A percentile compares a stretch with the other conserved stretches of the same genome.
Conservation (phyloP, 495 filamentous ascomycete genomes). For the Durotheca rogersii region DNA sequence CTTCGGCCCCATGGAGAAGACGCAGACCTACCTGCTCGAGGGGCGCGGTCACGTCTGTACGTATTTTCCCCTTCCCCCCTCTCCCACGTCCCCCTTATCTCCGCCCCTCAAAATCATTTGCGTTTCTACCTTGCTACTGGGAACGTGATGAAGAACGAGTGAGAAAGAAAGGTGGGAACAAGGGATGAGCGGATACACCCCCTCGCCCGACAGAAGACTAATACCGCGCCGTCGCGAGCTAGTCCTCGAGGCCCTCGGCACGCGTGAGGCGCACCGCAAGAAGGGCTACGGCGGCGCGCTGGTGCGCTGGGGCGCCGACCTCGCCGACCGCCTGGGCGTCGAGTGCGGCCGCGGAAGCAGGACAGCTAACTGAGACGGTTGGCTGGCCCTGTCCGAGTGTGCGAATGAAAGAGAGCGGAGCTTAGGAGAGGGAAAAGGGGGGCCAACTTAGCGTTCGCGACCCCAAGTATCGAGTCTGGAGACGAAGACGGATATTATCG, state of each 20-base stretch:
- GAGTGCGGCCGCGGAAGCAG: slow-evolving; percentile 5
- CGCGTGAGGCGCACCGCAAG: slow-evolving; percentile 40
- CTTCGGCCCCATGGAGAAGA: slow-evolving; percentile 14
- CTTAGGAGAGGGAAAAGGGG: too few relatives aligned
- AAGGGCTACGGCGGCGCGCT: slow-evolving; percentile 43
- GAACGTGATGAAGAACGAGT: neutral
- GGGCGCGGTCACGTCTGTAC: slow-evolving; percentile 9
- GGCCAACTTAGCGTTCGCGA: too few relatives aligned
- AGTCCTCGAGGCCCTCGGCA: slow-evolving; percentile 43
- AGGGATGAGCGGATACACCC: neutral
- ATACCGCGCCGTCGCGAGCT: too few relatives aligned
- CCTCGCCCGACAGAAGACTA: too few relatives aligned
- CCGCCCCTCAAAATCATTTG: too few relatives aligned
- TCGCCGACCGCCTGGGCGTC: slow-evolving; percentile 41
- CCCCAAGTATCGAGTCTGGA: too few relatives aligned
- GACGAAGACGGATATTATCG: too few relatives aligned
- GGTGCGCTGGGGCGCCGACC: slow-evolving; percentile 42
- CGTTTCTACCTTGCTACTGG: neutral
- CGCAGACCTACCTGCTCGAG: slow-evolving; percentile 5
- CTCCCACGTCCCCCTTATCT: too few relatives aligned
- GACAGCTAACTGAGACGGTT: too few relatives aligned
- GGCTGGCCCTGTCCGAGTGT: too few relatives aligned
- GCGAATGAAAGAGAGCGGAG: too few relatives aligned
- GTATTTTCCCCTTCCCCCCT: neutral
- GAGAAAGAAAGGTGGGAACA: neutral